Evolutionary conservation across 2,329 filamentous ascomycete genomes (phyloP).

Genomic region (Aspergillus eucalypticola): DNA sequence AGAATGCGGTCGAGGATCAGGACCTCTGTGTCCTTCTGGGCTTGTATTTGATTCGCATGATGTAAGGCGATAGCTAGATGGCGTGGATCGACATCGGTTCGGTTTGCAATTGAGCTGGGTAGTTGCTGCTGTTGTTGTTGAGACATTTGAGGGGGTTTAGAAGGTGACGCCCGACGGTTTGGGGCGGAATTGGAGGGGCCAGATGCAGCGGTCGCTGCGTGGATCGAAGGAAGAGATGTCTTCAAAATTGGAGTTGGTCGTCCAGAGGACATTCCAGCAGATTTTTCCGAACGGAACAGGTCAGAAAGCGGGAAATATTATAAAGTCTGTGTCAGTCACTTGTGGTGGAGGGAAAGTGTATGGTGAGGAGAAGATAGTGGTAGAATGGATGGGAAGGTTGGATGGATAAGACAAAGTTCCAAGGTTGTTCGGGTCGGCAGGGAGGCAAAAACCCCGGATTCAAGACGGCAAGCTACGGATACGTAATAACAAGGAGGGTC

Average conservation of each 20-base stretch:
- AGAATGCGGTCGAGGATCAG: conserved; percentile 73
- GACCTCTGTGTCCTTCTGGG: conserved; percentile 75
- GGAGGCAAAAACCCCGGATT: conserved; percentile 22
- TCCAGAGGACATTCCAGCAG: conserved; percentile 17
- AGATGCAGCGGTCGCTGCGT: conserved; percentile 44
- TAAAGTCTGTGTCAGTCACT: not conserved
- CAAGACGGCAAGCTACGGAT: not conserved
- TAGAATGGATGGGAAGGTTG: not conserved
- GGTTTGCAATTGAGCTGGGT: conserved; percentile 30
- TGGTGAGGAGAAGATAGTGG: not conserved
- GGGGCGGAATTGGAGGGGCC: conserved; percentile 49
- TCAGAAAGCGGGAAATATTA: not conserved
- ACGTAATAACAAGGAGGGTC: not conserved
- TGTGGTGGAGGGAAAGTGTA: not conserved
- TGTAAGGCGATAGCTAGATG: conserved; percentile 68
- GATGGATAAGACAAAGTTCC: conserved; percentile 1
- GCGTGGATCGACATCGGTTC: conserved; percentile 47
- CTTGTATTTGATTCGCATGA: conserved; percentile 79
- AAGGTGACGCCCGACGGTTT: conserved; percentile 21
- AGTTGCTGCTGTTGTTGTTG: conserved; percentile 13
- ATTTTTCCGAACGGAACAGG: not conserved
- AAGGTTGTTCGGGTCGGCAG: conserved; percentile 12
- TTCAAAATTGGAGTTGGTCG: conserved; percentile 67
- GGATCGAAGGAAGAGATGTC: conserved; percentile 50
- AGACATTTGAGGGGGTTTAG: conserved; percentile 25